Percentiles rank a stretch among this genome's conserved stretches.
These are phyloP conservation scores for Trichosanthes truncata DNA, from an alignment of 306 rosid species.

Conservation along the genomic window DNA sequence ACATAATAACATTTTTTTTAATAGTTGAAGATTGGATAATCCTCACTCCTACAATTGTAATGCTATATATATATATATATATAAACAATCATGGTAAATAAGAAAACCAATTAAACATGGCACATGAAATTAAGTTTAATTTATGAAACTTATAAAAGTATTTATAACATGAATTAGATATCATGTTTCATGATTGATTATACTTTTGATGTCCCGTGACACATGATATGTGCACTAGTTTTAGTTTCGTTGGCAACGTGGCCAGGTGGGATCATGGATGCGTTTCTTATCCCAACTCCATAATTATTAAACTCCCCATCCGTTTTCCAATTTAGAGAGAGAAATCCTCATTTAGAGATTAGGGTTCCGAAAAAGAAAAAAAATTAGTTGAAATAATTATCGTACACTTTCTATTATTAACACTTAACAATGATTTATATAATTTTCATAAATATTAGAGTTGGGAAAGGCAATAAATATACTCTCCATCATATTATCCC, in stretches of 20 bases:
- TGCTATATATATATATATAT: background rate
- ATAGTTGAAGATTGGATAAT: background rate
- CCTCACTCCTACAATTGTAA: background rate
- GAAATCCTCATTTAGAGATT: background rate
- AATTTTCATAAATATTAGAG: background rate
- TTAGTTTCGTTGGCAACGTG: background rate
- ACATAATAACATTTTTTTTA: background rate
- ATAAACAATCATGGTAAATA: background rate
- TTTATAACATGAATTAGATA: background rate
- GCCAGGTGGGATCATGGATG: background rate
- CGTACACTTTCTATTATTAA: background rate
- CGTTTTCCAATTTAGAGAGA: background rate
- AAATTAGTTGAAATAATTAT: no score
- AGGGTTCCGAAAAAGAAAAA: background rate
- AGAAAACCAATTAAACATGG: background rate
- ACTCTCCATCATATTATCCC: background rate
- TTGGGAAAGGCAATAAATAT: background rate
- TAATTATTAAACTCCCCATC: background rate
- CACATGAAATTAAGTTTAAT: background rate
- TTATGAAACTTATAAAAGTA: background rate
- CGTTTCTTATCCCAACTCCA: background rate
- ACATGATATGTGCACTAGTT: background rate
- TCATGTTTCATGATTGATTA: background rate
- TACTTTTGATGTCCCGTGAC: background rate
- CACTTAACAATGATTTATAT: background rate